Evolutionary conservation across 306 rosid genomes (phyloP).

Genomic region (Malus orientalis): DNA sequence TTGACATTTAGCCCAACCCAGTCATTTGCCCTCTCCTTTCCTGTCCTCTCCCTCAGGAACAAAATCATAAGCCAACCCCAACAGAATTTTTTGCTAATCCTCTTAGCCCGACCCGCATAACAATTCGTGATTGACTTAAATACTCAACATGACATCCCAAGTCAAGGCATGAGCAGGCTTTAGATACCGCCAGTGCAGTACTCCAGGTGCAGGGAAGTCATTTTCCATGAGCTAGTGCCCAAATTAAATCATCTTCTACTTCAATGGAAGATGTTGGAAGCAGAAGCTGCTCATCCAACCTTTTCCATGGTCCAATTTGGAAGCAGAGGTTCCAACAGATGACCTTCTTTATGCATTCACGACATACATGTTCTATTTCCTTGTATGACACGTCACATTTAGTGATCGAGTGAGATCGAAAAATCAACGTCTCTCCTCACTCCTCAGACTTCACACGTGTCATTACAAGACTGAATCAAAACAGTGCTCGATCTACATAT

Average conservation of each 20-base stretch:
- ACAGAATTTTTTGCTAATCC: background rate
- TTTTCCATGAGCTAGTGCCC: background rate
- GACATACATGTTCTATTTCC: background rate
- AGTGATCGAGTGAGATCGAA: background rate
- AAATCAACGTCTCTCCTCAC: background rate
- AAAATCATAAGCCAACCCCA: no score
- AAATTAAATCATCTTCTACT: background rate
- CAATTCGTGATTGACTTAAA: background rate
- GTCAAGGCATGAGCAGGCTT: background rate
- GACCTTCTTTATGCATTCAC: background rate
- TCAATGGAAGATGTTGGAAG: background rate
- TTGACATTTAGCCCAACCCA: background rate
- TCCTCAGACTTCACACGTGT: background rate
- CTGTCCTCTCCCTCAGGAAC: background rate
- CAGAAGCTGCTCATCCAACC: background rate
- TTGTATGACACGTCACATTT: background rate
- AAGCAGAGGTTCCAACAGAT: background rate
- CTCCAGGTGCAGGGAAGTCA: background rate
- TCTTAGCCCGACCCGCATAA: background rate
- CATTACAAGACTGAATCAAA: background rate
- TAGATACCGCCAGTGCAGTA: background rate
- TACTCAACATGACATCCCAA: background rate
- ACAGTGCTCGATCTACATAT: background rate
- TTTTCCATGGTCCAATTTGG: background rate
- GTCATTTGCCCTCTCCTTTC: background rate